A percentile compares a stretch with the other conserved stretches of the same genome.
These are phyloP conservation scores for Arctium lappa DNA, from an alignment of 129 eudicot species.

Conservation along the genomic window DNA sequence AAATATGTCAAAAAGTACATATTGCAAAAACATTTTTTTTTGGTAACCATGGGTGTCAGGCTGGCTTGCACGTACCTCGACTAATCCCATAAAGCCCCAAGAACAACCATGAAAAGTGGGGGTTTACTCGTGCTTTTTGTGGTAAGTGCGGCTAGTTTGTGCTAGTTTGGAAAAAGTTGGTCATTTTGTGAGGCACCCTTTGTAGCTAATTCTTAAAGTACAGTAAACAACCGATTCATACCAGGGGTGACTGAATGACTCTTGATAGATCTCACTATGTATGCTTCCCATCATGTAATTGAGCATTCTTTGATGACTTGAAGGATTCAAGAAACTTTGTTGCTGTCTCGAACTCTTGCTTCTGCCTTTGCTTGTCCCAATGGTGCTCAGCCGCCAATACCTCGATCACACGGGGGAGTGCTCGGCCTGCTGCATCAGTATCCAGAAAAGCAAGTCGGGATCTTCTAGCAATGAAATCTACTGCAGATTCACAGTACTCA, in stretches of 20 bases:
- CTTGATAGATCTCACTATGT: slow-evolving; percentile 36
- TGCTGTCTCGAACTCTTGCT: slow-evolving; percentile 56
- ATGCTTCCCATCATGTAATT: slow-evolving; percentile 89
- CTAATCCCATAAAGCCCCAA: background rate
- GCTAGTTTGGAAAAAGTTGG: background rate
- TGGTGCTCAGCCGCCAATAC: slow-evolving; percentile 80
- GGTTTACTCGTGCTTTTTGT: background rate
- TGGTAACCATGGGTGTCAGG: background rate
- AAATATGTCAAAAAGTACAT: background rate
- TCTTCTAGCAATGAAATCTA: slow-evolving; percentile 84
- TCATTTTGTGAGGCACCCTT: background rate
- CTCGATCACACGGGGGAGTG: slow-evolving; percentile 76
- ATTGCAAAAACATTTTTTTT: background rate
- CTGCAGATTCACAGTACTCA: slow-evolving; percentile 91
- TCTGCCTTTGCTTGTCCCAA: slow-evolving; percentile 82
- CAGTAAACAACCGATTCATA: slow-evolving; percentile 8
- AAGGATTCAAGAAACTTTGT: slow-evolving; percentile 71
- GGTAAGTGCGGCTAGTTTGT: background rate
- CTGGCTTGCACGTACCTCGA: background rate
- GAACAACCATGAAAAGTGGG: background rate
- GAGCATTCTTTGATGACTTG: slow-evolving; percentile 85
- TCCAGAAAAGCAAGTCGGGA: slow-evolving; percentile 95
- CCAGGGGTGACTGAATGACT: slow-evolving; percentile 16
- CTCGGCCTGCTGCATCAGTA: slow-evolving; percentile 81
- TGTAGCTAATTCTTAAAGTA: background rate